Evolutionary conservation across 805 yeast species (phyloP).

Genomic region (Lipomyces starkeyi): DNA sequence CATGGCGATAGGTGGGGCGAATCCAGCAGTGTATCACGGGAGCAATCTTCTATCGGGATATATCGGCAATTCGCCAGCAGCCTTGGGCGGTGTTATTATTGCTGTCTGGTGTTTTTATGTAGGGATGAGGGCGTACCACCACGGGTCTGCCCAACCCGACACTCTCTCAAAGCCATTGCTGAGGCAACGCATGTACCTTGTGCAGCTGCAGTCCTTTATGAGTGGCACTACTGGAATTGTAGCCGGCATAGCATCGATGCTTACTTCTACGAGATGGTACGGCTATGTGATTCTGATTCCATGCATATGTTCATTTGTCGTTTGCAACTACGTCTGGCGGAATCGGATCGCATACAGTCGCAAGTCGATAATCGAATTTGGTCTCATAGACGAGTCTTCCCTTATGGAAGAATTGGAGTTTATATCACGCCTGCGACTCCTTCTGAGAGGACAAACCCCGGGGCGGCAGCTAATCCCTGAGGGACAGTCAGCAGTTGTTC

Average conservation of each 20-base stretch:
- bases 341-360: slow-evolving; percentile 8
- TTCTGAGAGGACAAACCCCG: neutral
- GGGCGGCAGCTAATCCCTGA: neutral
- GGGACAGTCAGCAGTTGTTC: neutral
- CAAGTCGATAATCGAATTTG: neutral
- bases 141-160: neutral
- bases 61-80: slow-evolving; percentile 2
- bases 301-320: neutral
- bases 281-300: slow-evolving; percentile 2
- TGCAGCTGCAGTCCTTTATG: neutral
- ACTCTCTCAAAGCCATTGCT: neutral
- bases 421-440: neutral
- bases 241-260: neutral
- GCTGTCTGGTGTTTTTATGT: slow-evolving; percentile 3
- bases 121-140: neutral
- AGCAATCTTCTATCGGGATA: slow-evolving; percentile 8
- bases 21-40: neutral
- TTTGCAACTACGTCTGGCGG: slow-evolving; percentile 10
- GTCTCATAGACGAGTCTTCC: neutral
- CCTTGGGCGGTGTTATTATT: neutral
- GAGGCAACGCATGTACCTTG: neutral
- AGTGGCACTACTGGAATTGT: neutral
- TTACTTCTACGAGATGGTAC: slow-evolving; percentile 1
- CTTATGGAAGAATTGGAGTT: neutral
- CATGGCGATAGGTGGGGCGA: slow-evolving; percentile 4